phyloP scores from a whole-genome alignment of 1,284 basidiomycete genomes.

The Tilletia setariae region DNA sequence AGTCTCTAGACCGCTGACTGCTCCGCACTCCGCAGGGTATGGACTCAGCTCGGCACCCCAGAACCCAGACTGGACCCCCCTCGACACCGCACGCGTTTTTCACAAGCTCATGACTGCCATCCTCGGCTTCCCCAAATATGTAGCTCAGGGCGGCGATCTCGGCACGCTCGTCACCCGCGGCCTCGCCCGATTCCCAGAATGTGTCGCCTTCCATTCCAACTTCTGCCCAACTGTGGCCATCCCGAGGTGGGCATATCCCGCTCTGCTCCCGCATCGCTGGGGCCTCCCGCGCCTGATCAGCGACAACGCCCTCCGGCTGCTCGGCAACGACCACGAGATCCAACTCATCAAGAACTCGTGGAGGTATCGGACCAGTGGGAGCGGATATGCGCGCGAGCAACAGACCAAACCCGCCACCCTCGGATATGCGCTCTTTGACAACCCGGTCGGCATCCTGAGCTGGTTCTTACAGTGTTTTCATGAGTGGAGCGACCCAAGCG shows the following conservation, averaged over 20 bases:
- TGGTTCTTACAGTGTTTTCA: conserved; percentile 33
- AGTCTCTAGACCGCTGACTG: no score
- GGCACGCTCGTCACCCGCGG: conserved; percentile 35
- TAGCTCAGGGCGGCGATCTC: conserved; percentile 45
- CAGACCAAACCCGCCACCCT: conserved; percentile 26
- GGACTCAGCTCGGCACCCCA: conserved; percentile 32
- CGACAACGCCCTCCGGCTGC: background rate
- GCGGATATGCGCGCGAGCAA: conserved; percentile 20
- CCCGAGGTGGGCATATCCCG: no score
- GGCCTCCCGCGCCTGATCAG: background rate
- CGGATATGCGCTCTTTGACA: conserved; percentile 22
- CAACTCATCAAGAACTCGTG: background rate
- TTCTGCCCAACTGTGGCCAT: conserved; percentile 28
- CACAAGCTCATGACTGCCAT: conserved; percentile 41
- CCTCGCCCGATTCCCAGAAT: conserved; percentile 31
- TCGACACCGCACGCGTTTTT: conserved; percentile 32
- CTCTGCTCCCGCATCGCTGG: conserved; percentile 24
- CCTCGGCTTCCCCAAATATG: conserved; percentile 33
- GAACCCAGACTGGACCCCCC: conserved; percentile 30
- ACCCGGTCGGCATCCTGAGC: conserved; percentile 19
- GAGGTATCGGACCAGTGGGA: conserved; percentile 10
- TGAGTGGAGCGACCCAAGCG: conserved; percentile 37
- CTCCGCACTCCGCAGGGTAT: no score
- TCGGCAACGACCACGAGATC: background rate
- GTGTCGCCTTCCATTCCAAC: conserved; percentile 40